A percentile compares a stretch with the other conserved stretches of the same genome.
Evolutionary conservation across 495 filamentous ascomycete species (phyloP).

Genomic region (Aspergillus panamensis): DNA sequence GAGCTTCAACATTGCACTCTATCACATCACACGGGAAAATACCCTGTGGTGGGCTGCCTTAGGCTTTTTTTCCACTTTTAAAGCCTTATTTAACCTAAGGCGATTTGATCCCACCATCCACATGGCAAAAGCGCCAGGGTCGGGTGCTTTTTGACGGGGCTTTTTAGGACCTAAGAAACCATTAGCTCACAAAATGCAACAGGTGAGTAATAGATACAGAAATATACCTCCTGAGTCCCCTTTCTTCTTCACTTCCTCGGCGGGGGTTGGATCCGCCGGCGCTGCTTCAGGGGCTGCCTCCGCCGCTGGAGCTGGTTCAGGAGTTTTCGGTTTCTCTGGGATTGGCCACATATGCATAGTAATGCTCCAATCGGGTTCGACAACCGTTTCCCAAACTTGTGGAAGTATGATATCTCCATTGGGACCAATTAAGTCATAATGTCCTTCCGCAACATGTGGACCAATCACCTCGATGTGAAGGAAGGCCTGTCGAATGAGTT

Average conservation of each 20-base stretch:
- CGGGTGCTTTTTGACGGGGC: slow-evolving; percentile 22
- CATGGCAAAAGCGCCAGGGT: slow-evolving; percentile 36
- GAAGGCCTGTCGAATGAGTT: slow-evolving; percentile 83
- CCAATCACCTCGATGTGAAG: slow-evolving; percentile 79
- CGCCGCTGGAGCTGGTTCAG: slow-evolving; percentile 34
- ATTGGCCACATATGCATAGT: slow-evolving; percentile 99
- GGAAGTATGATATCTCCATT: slow-evolving; percentile 87
- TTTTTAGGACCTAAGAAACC: slow-evolving; percentile 29
- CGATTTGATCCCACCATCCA: slow-evolving; percentile 42
- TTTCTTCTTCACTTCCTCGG: slow-evolving; percentile 37
- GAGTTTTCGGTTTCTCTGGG: slow-evolving; percentile 53
- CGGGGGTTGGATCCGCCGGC: slow-evolving; percentile 17
- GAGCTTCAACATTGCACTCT: slow-evolving; percentile 8
- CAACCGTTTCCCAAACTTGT: slow-evolving; percentile 78
- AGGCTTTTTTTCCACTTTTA: slow-evolving; percentile 40
- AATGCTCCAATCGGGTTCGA: slow-evolving; percentile 84
- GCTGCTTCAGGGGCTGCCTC: slow-evolving; percentile 24
- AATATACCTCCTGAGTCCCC: slow-evolving; percentile 28
- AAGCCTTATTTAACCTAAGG: slow-evolving; percentile 29
- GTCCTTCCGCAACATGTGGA: slow-evolving; percentile 75
- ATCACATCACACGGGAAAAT: slow-evolving; percentile 25
- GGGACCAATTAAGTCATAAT: slow-evolving; percentile 80
- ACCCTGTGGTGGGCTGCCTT: slow-evolving; percentile 24
- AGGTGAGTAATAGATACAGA: background rate
- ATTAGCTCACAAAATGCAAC: background rate